These are phyloP conservation scores for Pseudoneurospora amorphoporcata DNA, from an alignment of 495 filamentous ascomycete genomes.

Conservation along the genomic window DNA sequence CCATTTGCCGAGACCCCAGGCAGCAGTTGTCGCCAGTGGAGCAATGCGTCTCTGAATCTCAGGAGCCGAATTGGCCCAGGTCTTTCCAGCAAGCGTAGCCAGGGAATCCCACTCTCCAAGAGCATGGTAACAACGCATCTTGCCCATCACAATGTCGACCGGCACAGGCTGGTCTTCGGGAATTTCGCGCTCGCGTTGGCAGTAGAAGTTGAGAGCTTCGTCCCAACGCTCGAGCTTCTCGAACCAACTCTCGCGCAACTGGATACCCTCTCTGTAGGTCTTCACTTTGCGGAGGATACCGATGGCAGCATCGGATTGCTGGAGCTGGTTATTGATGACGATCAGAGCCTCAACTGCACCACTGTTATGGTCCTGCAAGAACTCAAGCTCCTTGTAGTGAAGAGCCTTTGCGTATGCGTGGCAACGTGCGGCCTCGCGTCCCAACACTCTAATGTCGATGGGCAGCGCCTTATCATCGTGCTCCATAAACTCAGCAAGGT, in stretches of 20 bases:
- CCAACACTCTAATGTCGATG: constrained; percentile 88
- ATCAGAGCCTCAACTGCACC: constrained; percentile 93
- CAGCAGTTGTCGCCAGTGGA: constrained; percentile 84
- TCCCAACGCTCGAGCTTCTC: constrained; percentile 98
- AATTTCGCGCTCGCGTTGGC: constrained; percentile 61
- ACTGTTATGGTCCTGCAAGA: constrained; percentile 93
- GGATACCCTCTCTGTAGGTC: constrained; percentile 83
- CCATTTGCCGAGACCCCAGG: constrained; percentile 97
- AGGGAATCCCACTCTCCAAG: constrained; percentile 94
- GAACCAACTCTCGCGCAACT: constrained; percentile 92
- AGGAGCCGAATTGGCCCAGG: constrained; percentile 75
- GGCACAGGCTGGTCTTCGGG: constrained; percentile 49
- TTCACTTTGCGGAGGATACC: constrained; percentile 93
- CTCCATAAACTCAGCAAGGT: constrained; percentile 98
- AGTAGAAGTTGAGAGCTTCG: constrained; percentile 87
- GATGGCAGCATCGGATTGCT: constrained; percentile 94
- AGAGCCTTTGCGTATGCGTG: constrained; percentile 97
- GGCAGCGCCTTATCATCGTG: constrained; percentile 97
- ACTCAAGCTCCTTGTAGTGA: constrained; percentile 98
- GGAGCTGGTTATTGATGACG: constrained; percentile 95
- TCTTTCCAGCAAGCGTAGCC: constrained; percentile 77
- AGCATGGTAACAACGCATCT: constrained; percentile 97
- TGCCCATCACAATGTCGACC: constrained; percentile 94
- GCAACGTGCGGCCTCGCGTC: constrained; percentile 86
- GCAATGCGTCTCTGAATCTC: constrained; percentile 84